Conservation (phyloP, 495 filamentous ascomycete genomes). For the Pyrenula massariospora region DNA sequence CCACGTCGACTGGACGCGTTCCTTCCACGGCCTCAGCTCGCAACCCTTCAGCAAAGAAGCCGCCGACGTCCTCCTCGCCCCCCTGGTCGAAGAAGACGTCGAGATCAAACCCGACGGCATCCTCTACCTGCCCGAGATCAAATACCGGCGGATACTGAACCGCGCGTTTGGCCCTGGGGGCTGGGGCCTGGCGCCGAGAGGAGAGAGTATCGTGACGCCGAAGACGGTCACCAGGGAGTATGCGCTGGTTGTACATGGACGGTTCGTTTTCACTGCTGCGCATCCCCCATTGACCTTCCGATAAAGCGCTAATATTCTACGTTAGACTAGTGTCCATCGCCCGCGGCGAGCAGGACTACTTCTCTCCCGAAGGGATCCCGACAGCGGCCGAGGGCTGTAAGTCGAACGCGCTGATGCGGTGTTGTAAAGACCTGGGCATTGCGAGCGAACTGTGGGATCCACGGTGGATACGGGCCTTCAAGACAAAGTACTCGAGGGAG, state of each 20-base stretch:
- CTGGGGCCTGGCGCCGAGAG: conserved; percentile 85
- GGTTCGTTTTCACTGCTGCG: conserved; percentile 42
- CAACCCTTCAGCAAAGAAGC: conserved; percentile 68
- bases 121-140: conserved; percentile 95
- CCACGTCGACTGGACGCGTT: conserved; percentile 81
- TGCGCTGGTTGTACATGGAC: conserved; percentile 77
- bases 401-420: conserved; percentile 91
- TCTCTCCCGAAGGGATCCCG: conserved; percentile 83
- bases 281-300: neutral
- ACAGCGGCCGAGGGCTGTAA: conserved; percentile 95
- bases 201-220: conserved; percentile 81
- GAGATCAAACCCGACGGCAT: conserved; percentile 97
- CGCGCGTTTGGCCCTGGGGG: conserved; percentile 86
- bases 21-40: conserved; percentile 76
- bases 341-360: conserved; percentile 91
- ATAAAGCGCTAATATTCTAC: conserved; percentile 3
- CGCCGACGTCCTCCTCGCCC: conserved; percentile 55
- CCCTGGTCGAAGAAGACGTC: conserved; percentile 60
- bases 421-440: conserved; percentile 94
- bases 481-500: conserved; percentile 60
- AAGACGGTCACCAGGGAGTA: conserved; percentile 91
- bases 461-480: conserved; percentile 66
- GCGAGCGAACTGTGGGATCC: conserved; percentile 97
- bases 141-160: conserved; percentile 89
- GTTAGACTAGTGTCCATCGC: conserved; percentile 78